phyloP scores from a whole-genome alignment of 805 yeast genomes.

The Kodamaea neixiangensis region DNA sequence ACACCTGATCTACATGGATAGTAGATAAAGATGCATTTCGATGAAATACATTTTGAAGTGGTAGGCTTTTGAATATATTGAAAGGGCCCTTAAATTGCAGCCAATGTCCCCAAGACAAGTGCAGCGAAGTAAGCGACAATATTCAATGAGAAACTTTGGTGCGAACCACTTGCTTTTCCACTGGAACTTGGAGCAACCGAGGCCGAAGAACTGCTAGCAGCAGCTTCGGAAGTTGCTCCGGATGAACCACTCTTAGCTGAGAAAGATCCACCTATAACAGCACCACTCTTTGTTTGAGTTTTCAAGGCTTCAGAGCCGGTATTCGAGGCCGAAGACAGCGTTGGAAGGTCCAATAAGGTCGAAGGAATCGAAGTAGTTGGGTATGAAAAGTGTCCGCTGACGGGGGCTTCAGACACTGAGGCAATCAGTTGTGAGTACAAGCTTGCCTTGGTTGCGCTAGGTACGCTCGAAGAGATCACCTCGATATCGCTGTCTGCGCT shows the following conservation, averaged over 20 bases:
- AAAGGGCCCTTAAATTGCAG: neutral
- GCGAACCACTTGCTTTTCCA: neutral
- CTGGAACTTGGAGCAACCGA: neutral
- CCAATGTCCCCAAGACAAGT: neutral
- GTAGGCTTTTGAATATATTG: too few species aligned
- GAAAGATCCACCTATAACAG: neutral
- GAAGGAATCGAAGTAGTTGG: neutral
- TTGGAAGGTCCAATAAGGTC: neutral
- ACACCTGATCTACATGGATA: too few species aligned
- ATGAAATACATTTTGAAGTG: too few species aligned
- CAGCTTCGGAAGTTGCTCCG: too few species aligned
- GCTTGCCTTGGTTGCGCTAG: constrained; percentile 38
- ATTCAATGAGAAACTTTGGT: neutral
- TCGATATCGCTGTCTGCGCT: constrained; percentile 43
- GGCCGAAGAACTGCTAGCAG: neutral
- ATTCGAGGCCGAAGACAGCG: neutral
- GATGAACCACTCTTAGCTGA: neutral
- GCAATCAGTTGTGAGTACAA: constrained; percentile 28
- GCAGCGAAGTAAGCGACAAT: neutral
- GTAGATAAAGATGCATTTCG: too few species aligned
- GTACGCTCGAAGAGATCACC: constrained; percentile 45
- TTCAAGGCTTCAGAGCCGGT: neutral
- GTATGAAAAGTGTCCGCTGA: neutral
- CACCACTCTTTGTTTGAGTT: neutral
- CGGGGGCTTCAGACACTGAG: constrained; percentile 2